Conservation (phyloP, 768 basidiomycete genomes). For the Amanita subjunquillea region DNA sequence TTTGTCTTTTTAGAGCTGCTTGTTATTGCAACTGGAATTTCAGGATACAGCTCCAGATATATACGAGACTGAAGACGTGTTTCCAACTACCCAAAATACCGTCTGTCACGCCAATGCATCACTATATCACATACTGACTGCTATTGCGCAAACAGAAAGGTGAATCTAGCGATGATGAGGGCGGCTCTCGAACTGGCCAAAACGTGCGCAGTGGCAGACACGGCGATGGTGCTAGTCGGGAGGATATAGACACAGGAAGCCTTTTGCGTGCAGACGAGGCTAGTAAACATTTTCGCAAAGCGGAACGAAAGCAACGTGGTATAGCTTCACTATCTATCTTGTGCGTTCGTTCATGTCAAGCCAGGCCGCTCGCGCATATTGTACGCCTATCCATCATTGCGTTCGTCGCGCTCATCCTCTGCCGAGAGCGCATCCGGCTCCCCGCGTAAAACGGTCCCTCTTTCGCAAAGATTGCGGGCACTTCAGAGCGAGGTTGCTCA, state of each 20-base stretch:
- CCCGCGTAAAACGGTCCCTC: constrained; percentile 27
- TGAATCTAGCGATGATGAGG: constrained; percentile 63
- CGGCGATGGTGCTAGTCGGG: constrained; percentile 30
- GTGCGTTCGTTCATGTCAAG: constrained; percentile 3
- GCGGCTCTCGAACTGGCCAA: constrained; percentile 23
- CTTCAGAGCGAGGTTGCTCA: constrained; percentile 73
- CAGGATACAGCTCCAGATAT: constrained; percentile 89
- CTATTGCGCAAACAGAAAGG: constrained; percentile 30
- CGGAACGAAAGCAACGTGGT: constrained; percentile 51
- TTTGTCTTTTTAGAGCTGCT: constrained; percentile 3
- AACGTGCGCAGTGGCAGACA: constrained; percentile 25
- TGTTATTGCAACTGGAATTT: constrained; percentile 1
- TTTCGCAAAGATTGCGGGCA: constrained; percentile 48
- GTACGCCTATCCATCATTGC: constrained; percentile 64
- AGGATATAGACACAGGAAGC: constrained; percentile 62
- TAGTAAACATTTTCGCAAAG: constrained; percentile 56
- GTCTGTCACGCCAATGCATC: constrained; percentile 24
- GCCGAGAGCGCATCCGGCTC: constrained; percentile 20
- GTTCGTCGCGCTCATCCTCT: constrained; percentile 35
- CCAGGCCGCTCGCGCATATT: constrained; percentile 43
- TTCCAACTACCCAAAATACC: constrained; percentile 39
- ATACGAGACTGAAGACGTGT: constrained; percentile 82
- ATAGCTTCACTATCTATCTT: constrained; percentile 10
- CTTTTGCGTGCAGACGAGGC: constrained; percentile 62
- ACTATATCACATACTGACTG: constrained; percentile 4